phyloP scores from a whole-genome alignment of 805 yeast species.

The Ascoidea asiatica region DNA sequence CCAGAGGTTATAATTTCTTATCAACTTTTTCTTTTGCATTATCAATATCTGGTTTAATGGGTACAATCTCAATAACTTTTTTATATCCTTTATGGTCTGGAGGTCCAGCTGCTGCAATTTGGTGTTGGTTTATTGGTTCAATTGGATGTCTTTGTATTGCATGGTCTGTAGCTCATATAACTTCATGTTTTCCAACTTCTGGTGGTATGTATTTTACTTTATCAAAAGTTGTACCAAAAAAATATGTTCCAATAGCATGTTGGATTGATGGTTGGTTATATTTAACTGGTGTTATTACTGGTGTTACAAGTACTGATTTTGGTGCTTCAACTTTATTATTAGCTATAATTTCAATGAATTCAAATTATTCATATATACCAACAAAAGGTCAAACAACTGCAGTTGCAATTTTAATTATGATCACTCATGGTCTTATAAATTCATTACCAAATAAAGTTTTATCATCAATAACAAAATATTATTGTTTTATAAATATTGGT shows the following conservation, averaged over 20 bases:
- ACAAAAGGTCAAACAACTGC: constrained; percentile 32
- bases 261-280: constrained; percentile 43
- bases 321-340: constrained; percentile 36
- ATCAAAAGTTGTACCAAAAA: constrained; percentile 33
- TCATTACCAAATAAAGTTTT: constrained; percentile 37
- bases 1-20: constrained; percentile 41
- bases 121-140: constrained; percentile 51
- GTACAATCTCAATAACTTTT: constrained; percentile 44
- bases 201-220: constrained; percentile 28
- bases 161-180: constrained; percentile 14
- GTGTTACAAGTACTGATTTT: constrained; percentile 36
- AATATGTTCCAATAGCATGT: constrained; percentile 36
- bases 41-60: constrained; percentile 52
- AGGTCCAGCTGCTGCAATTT: constrained; percentile 49
- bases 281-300: constrained; percentile 27
- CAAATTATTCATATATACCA: constrained; percentile 13
- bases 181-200: constrained; percentile 37
- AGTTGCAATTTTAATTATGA: constrained; percentile 33
- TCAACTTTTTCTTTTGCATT: constrained; percentile 55
- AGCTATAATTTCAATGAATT: constrained; percentile 28
- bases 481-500: constrained; percentile 35
- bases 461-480: constrained; percentile 34
- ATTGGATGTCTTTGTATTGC: constrained; percentile 42
- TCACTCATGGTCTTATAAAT: constrained; percentile 35
- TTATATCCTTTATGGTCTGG: constrained; percentile 33